Conservation (phyloP, 179 eudicot species). For the Actinidia arguta region DNA sequence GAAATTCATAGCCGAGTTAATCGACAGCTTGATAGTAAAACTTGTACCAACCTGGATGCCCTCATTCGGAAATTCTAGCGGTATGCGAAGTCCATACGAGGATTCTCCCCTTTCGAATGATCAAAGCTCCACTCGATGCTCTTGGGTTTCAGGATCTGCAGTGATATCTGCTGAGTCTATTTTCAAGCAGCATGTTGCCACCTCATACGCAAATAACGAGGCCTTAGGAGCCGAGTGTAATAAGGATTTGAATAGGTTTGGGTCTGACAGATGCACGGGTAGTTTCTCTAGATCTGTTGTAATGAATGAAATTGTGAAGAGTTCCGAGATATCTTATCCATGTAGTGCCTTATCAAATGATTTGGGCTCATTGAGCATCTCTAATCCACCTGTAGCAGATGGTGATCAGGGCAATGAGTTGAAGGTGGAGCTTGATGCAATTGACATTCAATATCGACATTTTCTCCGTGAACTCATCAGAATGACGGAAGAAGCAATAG, state of each 20-base stretch:
- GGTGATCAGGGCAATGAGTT: slow-evolving; percentile 46
- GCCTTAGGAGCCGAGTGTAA: background rate
- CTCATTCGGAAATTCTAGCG: slow-evolving; percentile 28
- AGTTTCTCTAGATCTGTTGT: slow-evolving; percentile 18
- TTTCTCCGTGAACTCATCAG: slow-evolving; percentile 51
- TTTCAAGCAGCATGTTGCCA: slow-evolving; percentile 11
- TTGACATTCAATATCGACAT: slow-evolving; percentile 55
- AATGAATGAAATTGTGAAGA: slow-evolving; percentile 29
- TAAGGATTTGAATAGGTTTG: slow-evolving; percentile 20
- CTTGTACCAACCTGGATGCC: slow-evolving; percentile 46
- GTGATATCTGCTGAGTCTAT: slow-evolving; percentile 2
- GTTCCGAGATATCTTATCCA: slow-evolving; percentile 25
- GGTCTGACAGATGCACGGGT: slow-evolving; percentile 17
- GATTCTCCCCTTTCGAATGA: slow-evolving; percentile 11
- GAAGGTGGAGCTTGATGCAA: slow-evolving; percentile 63
- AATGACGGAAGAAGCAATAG: slow-evolving; percentile 64
- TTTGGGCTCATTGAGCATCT: slow-evolving; percentile 40
- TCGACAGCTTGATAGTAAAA: slow-evolving; percentile 52
- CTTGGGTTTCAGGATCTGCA: slow-evolving; percentile 2
- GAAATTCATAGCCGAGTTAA: slow-evolving; percentile 60
- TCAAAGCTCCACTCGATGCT: slow-evolving; percentile 1
- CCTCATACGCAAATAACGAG: slow-evolving; percentile 1
- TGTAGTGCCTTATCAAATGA: slow-evolving; percentile 45
- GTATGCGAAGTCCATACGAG: background rate
- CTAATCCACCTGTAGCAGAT: slow-evolving; percentile 32